Conservation (phyloP, 1,139 yeast species). For the Saccharomyces uvarum region DNA sequence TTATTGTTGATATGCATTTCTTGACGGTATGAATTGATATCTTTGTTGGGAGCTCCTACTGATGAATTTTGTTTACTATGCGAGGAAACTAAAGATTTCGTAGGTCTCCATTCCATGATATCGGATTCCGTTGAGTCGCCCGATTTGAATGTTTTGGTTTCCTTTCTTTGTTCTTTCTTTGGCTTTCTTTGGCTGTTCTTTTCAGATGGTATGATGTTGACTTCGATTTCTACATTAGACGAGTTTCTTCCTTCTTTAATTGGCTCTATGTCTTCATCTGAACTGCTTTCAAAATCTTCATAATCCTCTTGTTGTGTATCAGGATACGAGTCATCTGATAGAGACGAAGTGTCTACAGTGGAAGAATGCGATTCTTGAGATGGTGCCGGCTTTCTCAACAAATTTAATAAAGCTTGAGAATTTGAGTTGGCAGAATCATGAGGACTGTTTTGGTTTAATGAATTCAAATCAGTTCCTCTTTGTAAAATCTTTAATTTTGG, state of each 20-base stretch:
- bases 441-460: neutral
- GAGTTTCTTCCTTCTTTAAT: constrained; percentile 4
- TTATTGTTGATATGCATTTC: constrained; percentile 4
- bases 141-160: neutral
- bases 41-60: neutral
- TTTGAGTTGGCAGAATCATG: neutral
- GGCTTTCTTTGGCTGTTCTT: neutral
- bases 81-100: neutral
- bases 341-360: constrained; percentile 11
- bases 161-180: neutral
- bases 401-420: constrained; percentile 1
- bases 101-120: neutral
- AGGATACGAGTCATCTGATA: constrained; percentile 11
- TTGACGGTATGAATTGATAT: neutral
- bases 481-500: constrained; percentile 31
- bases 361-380: constrained; percentile 8
- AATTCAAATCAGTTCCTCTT: constrained; percentile 30
- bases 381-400: constrained; percentile 6
- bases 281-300: constrained; percentile 22
- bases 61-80: neutral
- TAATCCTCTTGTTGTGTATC: constrained; percentile 9
- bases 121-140: neutral
- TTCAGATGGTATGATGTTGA: neutral
- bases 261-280: constrained; percentile 11
- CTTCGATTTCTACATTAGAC: neutral